phyloP scores from a whole-genome alignment of 2,329 filamentous ascomycete species.

The Colletotrichum spinosum region DNA sequence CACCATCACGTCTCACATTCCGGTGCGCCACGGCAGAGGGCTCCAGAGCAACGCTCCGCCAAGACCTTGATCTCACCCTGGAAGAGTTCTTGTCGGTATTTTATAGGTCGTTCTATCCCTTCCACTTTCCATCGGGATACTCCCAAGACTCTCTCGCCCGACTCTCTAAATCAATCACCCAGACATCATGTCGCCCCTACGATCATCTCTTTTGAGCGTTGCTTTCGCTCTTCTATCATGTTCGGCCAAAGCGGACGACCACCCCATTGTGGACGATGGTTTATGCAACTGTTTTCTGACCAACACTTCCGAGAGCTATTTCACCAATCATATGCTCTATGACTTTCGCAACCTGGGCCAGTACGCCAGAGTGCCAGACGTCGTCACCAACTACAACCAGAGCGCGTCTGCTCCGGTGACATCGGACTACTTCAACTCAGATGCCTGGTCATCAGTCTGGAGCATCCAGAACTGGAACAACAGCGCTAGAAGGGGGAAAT shows the following conservation, averaged over 20 bases:
- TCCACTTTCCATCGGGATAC: not conserved
- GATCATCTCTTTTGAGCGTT: conserved; percentile 41
- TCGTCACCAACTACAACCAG: conserved; percentile 44
- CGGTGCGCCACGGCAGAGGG: conserved; percentile 21
- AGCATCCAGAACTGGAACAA: conserved; percentile 56
- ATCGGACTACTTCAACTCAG: conserved; percentile 53
- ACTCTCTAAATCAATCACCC: conserved; percentile 3
- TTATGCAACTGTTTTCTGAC: conserved; percentile 61
- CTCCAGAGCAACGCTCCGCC: conserved; percentile 9
- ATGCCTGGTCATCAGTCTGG: conserved; percentile 52
- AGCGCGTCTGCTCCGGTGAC: conserved; percentile 46
- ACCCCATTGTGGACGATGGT: conserved; percentile 45
- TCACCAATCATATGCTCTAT: conserved; percentile 59
- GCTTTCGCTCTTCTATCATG: conserved; percentile 12
- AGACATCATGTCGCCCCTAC: conserved; percentile 19
- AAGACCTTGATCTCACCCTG: not conserved
- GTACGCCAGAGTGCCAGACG: conserved; percentile 51
- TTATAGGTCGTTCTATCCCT: conserved; percentile 14
- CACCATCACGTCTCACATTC: conserved; percentile 34
- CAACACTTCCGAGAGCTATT: conserved; percentile 59
- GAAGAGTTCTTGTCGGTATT: not conserved
- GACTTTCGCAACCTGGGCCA: conserved; percentile 59
- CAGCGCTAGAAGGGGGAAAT: conserved; percentile 34
- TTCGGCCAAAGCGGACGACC: conserved; percentile 25
- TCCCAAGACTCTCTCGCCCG: conserved; percentile 10